These are phyloP conservation scores for Xylariaceae sp. DNA, from an alignment of 2,329 filamentous ascomycete genomes.

Conservation along the genomic window DNA sequence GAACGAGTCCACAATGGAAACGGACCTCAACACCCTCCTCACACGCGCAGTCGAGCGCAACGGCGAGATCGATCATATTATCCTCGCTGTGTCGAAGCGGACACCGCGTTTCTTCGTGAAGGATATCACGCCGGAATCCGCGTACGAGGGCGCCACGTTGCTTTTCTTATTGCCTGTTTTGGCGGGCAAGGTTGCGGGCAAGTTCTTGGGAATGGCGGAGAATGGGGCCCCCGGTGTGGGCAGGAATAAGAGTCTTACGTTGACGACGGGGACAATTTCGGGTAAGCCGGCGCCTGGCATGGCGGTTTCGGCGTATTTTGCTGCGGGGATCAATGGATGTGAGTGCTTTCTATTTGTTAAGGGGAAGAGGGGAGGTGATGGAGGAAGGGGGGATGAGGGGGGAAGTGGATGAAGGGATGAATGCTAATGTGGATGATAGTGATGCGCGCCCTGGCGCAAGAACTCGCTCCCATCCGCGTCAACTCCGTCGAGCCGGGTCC, in stretches of 20 bases:
- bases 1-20: slow-evolving; percentile 18
- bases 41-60: slow-evolving; percentile 2
- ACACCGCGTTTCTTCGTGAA: slow-evolving; percentile 14
- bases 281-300: slow-evolving; percentile 20
- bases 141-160: slow-evolving; percentile 28
- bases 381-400: too few relatives aligned
- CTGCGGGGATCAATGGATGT: slow-evolving; percentile 23
- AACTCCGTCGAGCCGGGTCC: slow-evolving; percentile 27
- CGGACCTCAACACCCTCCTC: slow-evolving; percentile 25
- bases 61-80: slow-evolving; percentile 27
- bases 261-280: slow-evolving; percentile 27
- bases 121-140: slow-evolving; percentile 27
- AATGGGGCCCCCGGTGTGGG: slow-evolving; percentile 2
- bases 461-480: slow-evolving; percentile 24
- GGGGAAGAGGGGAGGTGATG: too few relatives aligned
- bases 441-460: slow-evolving; percentile 17
- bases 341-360: not conserved
- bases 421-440: too few relatives aligned
- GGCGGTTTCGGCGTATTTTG: slow-evolving; percentile 25
- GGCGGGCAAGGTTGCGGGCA: slow-evolving; percentile 32
- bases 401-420: too few relatives aligned
- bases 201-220: slow-evolving; percentile 23
- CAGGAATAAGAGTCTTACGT: slow-evolving; percentile 21
- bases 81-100: slow-evolving; percentile 31
- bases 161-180: slow-evolving; percentile 32